Conservation (phyloP, 2,329 filamentous ascomycete species). For the Fusarium sublunatum region DNA sequence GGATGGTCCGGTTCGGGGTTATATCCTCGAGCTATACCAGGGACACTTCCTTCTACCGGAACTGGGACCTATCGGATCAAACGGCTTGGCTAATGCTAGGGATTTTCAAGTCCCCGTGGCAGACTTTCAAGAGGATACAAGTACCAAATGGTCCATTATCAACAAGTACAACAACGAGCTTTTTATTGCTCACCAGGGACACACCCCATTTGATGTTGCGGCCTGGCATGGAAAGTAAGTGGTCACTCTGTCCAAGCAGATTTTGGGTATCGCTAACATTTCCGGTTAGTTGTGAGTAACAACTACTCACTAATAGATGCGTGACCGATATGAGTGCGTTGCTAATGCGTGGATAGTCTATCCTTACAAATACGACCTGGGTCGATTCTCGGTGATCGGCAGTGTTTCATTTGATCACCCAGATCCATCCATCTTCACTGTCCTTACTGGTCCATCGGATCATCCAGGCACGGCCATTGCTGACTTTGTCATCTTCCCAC, state of each 20-base stretch:
- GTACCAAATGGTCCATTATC: conserved; percentile 61
- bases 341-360: conserved; percentile 29
- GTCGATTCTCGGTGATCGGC: conserved; percentile 79
- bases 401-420: conserved; percentile 75
- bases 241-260: background rate
- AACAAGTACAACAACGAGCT: conserved; percentile 75
- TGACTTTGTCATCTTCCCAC: conserved; percentile 80
- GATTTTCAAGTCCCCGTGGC: conserved; percentile 81
- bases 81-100: conserved; percentile 76
- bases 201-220: conserved; percentile 83
- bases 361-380: conserved; percentile 87
- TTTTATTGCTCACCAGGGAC: conserved; percentile 67
- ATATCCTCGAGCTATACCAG: conserved; percentile 79
- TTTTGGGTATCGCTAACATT: conserved; percentile 1
- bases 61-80: conserved; percentile 78
- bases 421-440: conserved; percentile 82
- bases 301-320: too few relatives aligned
- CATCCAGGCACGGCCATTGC: conserved; percentile 72
- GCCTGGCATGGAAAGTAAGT: conserved; percentile 86
- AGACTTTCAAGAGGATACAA: conserved; percentile 71
- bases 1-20: conserved; percentile 72
- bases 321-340: background rate
- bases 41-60: conserved; percentile 77
- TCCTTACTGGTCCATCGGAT: conserved; percentile 71
- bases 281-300: conserved; percentile 26